Conservation (phyloP, 2,329 filamentous ascomycete genomes). For the Penicillium sp. region DNA sequence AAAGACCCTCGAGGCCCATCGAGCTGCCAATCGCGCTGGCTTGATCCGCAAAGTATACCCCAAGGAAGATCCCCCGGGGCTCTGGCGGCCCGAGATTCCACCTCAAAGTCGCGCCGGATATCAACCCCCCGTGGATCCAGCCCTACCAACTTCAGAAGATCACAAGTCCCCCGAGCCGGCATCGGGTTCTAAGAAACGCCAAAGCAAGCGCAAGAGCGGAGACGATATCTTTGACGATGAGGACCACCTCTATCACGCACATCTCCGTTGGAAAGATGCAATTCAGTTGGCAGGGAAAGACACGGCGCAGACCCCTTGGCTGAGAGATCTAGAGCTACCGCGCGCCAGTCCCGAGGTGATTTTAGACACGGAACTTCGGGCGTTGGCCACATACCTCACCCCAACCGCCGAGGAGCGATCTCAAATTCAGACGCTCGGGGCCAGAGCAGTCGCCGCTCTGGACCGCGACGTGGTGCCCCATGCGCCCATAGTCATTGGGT, state of each 20-base stretch:
- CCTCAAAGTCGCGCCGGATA: slow-evolving; percentile 16
- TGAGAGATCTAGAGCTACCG: slow-evolving; percentile 24
- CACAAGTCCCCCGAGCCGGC: background rate
- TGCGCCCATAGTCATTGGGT: slow-evolving; percentile 53
- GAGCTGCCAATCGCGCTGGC: slow-evolving; percentile 37
- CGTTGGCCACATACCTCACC: slow-evolving; percentile 47
- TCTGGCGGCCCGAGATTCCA: slow-evolving; percentile 19
- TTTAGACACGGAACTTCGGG: slow-evolving; percentile 49
- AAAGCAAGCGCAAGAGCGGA: background rate
- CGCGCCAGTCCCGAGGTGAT: slow-evolving; percentile 25
- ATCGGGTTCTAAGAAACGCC: slow-evolving; percentile 2
- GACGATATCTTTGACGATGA: background rate
- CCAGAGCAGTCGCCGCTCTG: slow-evolving; percentile 32
- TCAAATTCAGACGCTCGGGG: slow-evolving; percentile 26
- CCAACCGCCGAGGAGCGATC: slow-evolving; percentile 46
- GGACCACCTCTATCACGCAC: background rate
- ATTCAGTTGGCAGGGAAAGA: slow-evolving; percentile 18
- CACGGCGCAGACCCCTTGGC: slow-evolving; percentile 35
- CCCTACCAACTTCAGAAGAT: background rate
- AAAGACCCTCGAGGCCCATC: slow-evolving; percentile 46
- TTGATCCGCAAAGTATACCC: slow-evolving; percentile 35
- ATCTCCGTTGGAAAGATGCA: background rate
- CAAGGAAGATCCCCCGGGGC: slow-evolving; percentile 13
- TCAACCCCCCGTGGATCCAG: slow-evolving; percentile 6
- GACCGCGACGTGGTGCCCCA: slow-evolving; percentile 25